phyloP scores from a whole-genome alignment of 164 flowering plant species.

The Stephania cephalantha region DNA sequence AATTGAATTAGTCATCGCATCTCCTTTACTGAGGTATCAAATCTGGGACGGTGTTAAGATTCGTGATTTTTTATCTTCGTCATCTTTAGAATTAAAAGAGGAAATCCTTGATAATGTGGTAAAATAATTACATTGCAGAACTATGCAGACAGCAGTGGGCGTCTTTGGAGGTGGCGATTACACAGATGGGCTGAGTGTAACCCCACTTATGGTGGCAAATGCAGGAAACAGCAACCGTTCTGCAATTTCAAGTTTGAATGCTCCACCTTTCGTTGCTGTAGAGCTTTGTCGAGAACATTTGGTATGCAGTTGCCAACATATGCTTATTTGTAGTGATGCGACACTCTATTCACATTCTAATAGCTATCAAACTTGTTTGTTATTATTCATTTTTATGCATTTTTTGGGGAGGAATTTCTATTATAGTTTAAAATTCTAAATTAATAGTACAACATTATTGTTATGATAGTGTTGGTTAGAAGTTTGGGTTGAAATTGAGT shows the following conservation, averaged over 20 bases:
- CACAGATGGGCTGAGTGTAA: constrained; percentile 40
- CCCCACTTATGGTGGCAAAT: constrained; percentile 80
- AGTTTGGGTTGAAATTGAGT: too few relatives aligned
- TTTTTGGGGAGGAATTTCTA: too few relatives aligned
- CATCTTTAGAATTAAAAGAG: neutral
- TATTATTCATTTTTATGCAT: neutral
- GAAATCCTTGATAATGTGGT: neutral
- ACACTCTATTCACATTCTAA: neutral
- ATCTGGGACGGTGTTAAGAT: neutral
- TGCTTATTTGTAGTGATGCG: neutral
- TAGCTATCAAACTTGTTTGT: neutral
- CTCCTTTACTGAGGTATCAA: constrained; percentile 76
- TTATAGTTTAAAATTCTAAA: too few relatives aligned
- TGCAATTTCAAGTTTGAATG: constrained; percentile 71
- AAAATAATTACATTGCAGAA: constrained; percentile 37
- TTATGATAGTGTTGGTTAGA: too few relatives aligned
- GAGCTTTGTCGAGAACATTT: constrained; percentile 90
- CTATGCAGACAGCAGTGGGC: constrained; percentile 97
- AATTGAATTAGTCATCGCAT: constrained; percentile 68
- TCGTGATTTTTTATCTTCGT: neutral
- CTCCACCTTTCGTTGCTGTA: constrained; percentile 76
- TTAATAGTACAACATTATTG: too few relatives aligned
- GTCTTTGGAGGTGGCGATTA: constrained; percentile 77
- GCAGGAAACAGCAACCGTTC: constrained; percentile 63
- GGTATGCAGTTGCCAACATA: constrained; percentile 35